A percentile compares a stretch with the other conserved stretches of the same genome.
Conservation (phyloP, 2,329 filamentous ascomycete genomes). For the Paracamarosporium sp. region DNA sequence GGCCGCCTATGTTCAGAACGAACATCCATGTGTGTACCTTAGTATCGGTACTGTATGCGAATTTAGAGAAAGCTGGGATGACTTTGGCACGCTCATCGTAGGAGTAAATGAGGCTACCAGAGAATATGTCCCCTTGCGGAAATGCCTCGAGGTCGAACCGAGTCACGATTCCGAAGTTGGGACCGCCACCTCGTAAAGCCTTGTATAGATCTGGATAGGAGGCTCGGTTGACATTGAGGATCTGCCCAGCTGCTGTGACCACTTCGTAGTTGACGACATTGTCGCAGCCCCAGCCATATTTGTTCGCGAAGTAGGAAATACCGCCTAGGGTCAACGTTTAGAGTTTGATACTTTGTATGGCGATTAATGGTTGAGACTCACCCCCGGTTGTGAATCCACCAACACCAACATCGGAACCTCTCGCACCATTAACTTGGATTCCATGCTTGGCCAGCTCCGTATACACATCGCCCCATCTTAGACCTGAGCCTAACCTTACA, state of each 20-base stretch:
- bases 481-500: slow-evolving; percentile 37
- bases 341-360: background rate
- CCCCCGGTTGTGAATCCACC: slow-evolving; percentile 8
- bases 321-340: slow-evolving; percentile 9
- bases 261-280: slow-evolving; percentile 39
- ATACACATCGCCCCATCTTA: slow-evolving; percentile 42
- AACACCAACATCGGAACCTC: slow-evolving; percentile 17
- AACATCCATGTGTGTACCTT: slow-evolving; percentile 13
- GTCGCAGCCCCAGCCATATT: slow-evolving; percentile 32
- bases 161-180: slow-evolving; percentile 47
- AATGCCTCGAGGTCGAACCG: slow-evolving; percentile 30
- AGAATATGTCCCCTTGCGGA: slow-evolving; percentile 25
- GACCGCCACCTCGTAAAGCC: slow-evolving; percentile 35
- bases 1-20: background rate
- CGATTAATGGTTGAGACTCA: background rate
- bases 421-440: background rate
- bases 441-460: slow-evolving; percentile 24
- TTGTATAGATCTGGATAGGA: slow-evolving; percentile 49
- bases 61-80: background rate
- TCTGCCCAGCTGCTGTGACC: slow-evolving; percentile 19
- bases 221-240: slow-evolving; percentile 12
- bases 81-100: background rate
- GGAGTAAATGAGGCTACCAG: background rate
- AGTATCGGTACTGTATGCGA: slow-evolving; percentile 10
- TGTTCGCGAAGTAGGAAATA: slow-evolving; percentile 34